Evolutionary conservation across 1,139 yeast species (phyloP).

Genomic region (Diutina siamensis): DNA sequence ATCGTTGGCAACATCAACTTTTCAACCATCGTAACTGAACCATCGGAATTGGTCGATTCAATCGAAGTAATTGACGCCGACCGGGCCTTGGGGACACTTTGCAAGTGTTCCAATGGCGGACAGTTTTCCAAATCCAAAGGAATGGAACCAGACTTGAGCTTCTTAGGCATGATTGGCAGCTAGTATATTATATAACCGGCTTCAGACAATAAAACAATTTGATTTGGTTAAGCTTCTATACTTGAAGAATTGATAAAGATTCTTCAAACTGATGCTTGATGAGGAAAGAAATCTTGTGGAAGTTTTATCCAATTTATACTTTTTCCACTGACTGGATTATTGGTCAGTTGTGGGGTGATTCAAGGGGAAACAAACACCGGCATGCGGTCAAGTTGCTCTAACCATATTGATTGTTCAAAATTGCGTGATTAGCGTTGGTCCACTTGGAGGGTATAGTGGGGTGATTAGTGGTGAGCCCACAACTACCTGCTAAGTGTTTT

Average conservation of each 20-base stretch:
- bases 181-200: neutral
- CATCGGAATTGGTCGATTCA: constrained; percentile 20
- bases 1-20: constrained; percentile 28
- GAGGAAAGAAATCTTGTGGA: no score
- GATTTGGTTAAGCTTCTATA: neutral
- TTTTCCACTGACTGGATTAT: no score
- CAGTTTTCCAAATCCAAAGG: constrained; percentile 6
- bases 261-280: neutral
- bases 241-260: neutral
- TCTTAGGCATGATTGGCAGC: neutral
- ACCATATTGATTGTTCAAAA: no score
- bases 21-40: constrained; percentile 15
- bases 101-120: constrained; percentile 1
- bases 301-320: no score
- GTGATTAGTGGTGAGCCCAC: no score
- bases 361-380: no score
- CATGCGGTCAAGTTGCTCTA: no score
- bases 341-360: no score
- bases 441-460: no score
- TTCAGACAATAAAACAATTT: neutral
- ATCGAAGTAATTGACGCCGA: constrained; percentile 17
- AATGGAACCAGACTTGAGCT: neutral
- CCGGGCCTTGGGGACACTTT: constrained; percentile 5
- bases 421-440: no score
- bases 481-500: no score